Conservation (phyloP, 495 filamentous ascomycete genomes). For the Hamigera avellanea region DNA sequence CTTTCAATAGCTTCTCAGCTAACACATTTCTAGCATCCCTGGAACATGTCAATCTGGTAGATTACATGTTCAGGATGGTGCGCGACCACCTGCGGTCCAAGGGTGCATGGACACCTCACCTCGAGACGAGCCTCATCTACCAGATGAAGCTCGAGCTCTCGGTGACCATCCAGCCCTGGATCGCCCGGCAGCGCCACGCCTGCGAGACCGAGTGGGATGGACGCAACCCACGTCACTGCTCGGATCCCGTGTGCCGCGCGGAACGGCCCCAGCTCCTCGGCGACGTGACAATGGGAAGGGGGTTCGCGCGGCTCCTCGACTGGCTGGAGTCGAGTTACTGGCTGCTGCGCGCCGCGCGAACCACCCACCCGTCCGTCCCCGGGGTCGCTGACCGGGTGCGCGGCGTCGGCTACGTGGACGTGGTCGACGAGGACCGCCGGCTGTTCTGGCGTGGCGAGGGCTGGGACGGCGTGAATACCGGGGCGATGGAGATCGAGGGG, state of each 20-base stretch:
- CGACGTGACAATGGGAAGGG: slow-evolving; percentile 1
- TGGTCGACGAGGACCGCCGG: slow-evolving; percentile 10
- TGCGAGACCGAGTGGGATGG: slow-evolving; percentile 27
- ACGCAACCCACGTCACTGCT: slow-evolving; percentile 11
- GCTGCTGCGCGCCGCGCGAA: slow-evolving; percentile 28
- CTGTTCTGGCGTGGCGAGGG: slow-evolving; percentile 23
- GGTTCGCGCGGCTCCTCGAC: slow-evolving; percentile 9
- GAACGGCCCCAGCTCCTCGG: slow-evolving; percentile 12
- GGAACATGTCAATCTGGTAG: slow-evolving; percentile 12
- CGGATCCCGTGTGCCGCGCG: slow-evolving; percentile 11
- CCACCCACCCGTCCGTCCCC: slow-evolving; percentile 22
- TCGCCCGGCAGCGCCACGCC: slow-evolving; percentile 18
- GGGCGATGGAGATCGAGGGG: slow-evolving; percentile 23
- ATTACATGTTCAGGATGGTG: slow-evolving; percentile 24
- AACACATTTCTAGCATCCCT: slow-evolving; percentile 8
- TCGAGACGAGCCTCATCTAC: slow-evolving; percentile 11
- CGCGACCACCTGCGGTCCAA: slow-evolving; percentile 20
- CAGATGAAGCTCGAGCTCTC: slow-evolving; percentile 19
- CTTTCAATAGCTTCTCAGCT: background rate
- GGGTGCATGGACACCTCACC: slow-evolving; percentile 4
- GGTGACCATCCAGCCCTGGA: slow-evolving; percentile 3
- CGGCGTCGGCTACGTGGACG: slow-evolving; percentile 22
- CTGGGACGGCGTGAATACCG: slow-evolving; percentile 22
- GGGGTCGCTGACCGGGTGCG: slow-evolving; percentile 14
- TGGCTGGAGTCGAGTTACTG: slow-evolving; percentile 21